These are phyloP conservation scores for Hypoxylon sp. DNA, from an alignment of 2,329 filamentous ascomycete species.

Conservation along the genomic window DNA sequence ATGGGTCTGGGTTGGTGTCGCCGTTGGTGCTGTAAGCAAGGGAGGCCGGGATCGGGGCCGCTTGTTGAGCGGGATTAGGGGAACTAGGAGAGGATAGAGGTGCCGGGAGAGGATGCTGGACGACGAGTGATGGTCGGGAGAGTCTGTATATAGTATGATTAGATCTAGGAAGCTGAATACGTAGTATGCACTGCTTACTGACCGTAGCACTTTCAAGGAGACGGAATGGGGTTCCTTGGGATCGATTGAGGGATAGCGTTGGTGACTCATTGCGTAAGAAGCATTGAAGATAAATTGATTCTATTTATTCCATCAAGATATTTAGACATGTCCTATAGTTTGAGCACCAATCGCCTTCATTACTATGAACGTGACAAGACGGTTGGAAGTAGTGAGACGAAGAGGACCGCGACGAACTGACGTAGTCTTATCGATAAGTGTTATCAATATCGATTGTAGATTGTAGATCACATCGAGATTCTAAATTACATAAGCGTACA, in stretches of 20 bases:
- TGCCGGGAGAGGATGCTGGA: conserved; percentile 75
- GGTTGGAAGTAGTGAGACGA: background rate
- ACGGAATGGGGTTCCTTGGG: conserved; percentile 83
- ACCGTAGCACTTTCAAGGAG: conserved; percentile 83
- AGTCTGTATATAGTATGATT: conserved; percentile 69
- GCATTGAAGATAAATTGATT: conserved; percentile 14
- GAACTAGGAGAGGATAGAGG: conserved; percentile 59
- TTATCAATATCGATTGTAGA: conserved; percentile 1
- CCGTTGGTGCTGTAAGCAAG: conserved; percentile 74
- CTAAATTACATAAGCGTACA: background rate
- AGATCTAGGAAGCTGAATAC: conserved; percentile 8
- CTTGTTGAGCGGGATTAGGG: conserved; percentile 58
- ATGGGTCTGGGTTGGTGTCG: conserved; percentile 67
- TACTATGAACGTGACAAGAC: background rate
- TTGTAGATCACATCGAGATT: background rate
- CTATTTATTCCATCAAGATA: conserved; percentile 10
- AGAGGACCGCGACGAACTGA: conserved; percentile 26
- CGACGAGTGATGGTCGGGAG: conserved; percentile 83
- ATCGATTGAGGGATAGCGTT: conserved; percentile 70
- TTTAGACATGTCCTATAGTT: conserved; percentile 10
- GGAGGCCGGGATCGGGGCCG: conserved; percentile 71
- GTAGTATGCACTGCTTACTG: conserved; percentile 42
- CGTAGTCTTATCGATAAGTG: conserved; percentile 43
- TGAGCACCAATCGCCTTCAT: conserved; percentile 28
- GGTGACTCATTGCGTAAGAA: conserved; percentile 67